Evolutionary conservation across 73 alveolate genomes (phyloP), one percentile per base, ranked within the genome.

Genomic region (Paramecium tetraurelia): DNA sequence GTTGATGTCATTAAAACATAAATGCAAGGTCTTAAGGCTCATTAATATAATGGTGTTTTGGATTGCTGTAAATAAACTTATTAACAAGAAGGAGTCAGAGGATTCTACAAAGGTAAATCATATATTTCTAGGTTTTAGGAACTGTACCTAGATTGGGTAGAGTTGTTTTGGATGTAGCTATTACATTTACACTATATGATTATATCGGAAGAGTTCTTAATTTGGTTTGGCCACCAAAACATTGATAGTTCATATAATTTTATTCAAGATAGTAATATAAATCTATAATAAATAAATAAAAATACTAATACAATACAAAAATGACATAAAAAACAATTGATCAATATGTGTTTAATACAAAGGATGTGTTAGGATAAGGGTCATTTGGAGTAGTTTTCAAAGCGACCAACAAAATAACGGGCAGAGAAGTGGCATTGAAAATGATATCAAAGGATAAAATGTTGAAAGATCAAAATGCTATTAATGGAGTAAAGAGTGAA

Each of bases 121-220:
- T 10, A 6, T 14, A 72, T 33, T 72, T 53, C 1, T 18, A 53
- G 31, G 40, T 11, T 35, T 33, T 72, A 72, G 99, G 99, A 41
- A 98, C 96, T 24, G 98, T 95, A 16, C 98, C 99, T 5, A 95
- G 99, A 85, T 86, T 96, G 35, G 96, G 97, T 11, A 97, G 99
- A 96, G 99, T 97, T 46, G 96, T 96, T 46, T 53, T 94, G 14
- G 98, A 97, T 96, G 98, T 97, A 12, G 98, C 98, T 21, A 84
- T 97, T 50, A 97, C 98, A 35, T 97, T 97, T 96, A 92, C 98
- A 21, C 69, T 97, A 43, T 96, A 95, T 95, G 93, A 95, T 58
- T 84, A 95, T 18, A 86, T 96, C 84, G 94, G 95, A 92, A 96
- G 96, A 93, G 86, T 85, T 21, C 46, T 92, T 35, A 86, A 92